Percentiles rank a stretch among this genome's conserved stretches.
Conservation (phyloP, 768 basidiomycete species). For the Terana coerulea region DNA sequence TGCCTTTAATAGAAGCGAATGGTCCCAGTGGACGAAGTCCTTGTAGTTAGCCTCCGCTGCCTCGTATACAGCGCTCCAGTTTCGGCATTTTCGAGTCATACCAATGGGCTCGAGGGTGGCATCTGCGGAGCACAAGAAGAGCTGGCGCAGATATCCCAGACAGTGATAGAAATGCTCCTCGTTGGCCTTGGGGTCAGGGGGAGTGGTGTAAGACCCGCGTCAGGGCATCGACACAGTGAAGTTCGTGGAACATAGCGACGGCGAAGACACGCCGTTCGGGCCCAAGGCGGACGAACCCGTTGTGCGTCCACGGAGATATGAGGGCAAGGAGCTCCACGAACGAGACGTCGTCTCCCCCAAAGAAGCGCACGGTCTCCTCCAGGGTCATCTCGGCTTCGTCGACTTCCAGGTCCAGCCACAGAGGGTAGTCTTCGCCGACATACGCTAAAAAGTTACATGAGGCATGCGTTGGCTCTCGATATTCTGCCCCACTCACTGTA, state of each 20-base stretch:
- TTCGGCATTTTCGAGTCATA: not conserved
- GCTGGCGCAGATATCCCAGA: slow-evolving; percentile 19
- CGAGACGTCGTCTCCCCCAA: not conserved
- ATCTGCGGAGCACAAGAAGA: slow-evolving; percentile 20
- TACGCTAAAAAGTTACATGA: too few species aligned
- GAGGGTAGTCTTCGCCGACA: too few species aligned
- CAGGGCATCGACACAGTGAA: slow-evolving; percentile 13
- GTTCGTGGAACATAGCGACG: slow-evolving; percentile 16
- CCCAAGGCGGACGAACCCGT: slow-evolving; percentile 8
- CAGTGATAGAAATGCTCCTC: slow-evolving; percentile 18
- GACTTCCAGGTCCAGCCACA: too few species aligned
- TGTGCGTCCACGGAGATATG: not conserved
- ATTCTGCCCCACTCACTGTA: too few species aligned
- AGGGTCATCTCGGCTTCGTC: slow-evolving; percentile 7
- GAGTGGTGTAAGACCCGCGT: slow-evolving; percentile 8
- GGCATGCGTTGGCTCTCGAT: too few species aligned
- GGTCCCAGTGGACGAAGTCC: too few species aligned
- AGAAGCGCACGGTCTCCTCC: slow-evolving; percentile 7
- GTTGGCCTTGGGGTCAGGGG: not conserved
- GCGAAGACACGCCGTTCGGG: slow-evolving; percentile 14
- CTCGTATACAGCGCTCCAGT: not conserved
- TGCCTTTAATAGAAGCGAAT: too few species aligned
- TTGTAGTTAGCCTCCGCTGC: not conserved
- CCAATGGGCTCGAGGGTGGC: slow-evolving; percentile 16
- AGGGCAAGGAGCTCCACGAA: not conserved